Conservation (phyloP, 2,329 filamentous ascomycete species). For the Talaromyces funiculosus region DNA sequence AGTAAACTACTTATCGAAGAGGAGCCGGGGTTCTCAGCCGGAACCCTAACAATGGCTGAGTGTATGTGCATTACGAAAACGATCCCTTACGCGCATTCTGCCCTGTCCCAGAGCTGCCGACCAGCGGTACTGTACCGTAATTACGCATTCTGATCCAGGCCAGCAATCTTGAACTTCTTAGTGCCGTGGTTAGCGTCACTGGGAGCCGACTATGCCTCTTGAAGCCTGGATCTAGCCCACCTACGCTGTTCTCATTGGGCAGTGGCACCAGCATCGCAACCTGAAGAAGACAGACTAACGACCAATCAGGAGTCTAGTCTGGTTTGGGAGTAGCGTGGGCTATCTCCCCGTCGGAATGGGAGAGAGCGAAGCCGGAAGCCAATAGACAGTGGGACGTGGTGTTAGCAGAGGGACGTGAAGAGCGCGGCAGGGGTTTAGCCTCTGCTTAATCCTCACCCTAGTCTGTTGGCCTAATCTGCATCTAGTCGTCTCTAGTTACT, state of each 20-base stretch:
- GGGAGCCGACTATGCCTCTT: neutral
- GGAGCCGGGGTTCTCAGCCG: neutral
- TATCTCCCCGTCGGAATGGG: conserved; percentile 1
- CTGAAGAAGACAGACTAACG: neutral
- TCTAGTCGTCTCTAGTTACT: neutral
- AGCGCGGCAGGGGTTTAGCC: neutral
- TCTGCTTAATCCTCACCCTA: neutral
- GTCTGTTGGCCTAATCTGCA: neutral
- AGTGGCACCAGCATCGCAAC: too few species aligned
- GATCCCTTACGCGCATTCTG: neutral
- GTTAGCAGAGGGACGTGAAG: neutral
- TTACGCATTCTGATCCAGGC: neutral
- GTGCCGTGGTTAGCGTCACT: neutral
- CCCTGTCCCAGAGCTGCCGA: too few species aligned
- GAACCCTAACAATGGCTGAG: neutral
- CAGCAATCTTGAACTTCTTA: neutral
- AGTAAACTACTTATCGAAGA: neutral
- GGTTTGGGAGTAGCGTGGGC: neutral
- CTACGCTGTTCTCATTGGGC: too few species aligned
- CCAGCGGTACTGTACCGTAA: neutral
- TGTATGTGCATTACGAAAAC: neutral
- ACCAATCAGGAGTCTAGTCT: neutral
- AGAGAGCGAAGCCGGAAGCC: neutral
- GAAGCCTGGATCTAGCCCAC: neutral
- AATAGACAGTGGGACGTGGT: neutral